phyloP scores from a whole-genome alignment of 129 eudicot species.

The Flaveria linearis region DNA sequence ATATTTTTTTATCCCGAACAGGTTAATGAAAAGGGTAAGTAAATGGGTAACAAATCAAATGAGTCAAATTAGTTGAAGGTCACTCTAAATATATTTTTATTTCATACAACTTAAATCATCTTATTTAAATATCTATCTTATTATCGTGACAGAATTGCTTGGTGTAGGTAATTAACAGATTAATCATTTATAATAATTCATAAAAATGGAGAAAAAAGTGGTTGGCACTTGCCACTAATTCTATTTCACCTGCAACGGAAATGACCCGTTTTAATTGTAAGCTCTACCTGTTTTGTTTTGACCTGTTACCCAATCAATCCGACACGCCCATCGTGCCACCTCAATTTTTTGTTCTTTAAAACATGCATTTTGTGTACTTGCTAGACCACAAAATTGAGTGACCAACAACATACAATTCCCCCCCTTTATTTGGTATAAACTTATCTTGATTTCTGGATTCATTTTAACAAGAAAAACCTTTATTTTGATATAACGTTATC shows the following conservation, averaged over 20 bases:
- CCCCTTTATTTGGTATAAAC: background rate
- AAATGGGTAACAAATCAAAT: background rate
- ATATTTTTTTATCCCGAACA: background rate
- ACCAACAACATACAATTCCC: background rate
- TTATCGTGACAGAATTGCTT: background rate
- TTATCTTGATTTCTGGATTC: background rate
- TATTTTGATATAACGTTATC: too few relatives aligned
- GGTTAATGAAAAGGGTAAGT: background rate
- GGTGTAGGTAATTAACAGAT: background rate
- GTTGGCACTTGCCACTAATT: too few relatives aligned
- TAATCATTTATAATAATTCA: too few relatives aligned
- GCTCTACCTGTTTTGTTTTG: background rate
- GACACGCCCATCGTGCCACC: background rate
- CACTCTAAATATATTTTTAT: background rate
- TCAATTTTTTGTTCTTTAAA: background rate
- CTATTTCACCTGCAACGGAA: too few relatives aligned
- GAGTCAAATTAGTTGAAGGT: background rate
- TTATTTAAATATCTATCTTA: background rate
- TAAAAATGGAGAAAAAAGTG: too few relatives aligned
- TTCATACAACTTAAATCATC: background rate
- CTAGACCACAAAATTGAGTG: background rate
- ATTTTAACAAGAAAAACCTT: background rate
- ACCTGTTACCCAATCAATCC: background rate
- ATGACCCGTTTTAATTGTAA: too few relatives aligned
- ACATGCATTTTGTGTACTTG: slow-evolving; percentile 10